These are phyloP conservation scores for Mediolabrus comicus DNA, from an alignment of 108 stramenopile genomes.

Conservation along the genomic window DNA sequence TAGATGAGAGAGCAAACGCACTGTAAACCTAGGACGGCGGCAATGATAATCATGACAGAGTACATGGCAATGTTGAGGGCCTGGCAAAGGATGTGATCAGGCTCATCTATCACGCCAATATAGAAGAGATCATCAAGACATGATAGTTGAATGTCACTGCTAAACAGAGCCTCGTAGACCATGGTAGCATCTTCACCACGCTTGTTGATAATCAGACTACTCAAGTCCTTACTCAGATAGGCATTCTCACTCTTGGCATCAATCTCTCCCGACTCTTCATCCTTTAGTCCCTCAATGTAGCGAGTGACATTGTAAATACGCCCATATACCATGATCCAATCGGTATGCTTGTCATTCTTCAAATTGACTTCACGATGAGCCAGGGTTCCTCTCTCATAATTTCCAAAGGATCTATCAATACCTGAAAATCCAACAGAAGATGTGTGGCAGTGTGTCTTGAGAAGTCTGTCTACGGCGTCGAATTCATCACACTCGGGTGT, in stretches of 20 bases:
- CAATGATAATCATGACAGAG: constrained; percentile 50
- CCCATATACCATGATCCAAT: constrained; percentile 46
- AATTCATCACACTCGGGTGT: constrained; percentile 28
- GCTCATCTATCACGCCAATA: constrained; percentile 39
- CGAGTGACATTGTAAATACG: constrained; percentile 49
- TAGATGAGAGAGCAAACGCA: constrained; percentile 53
- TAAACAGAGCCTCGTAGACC: constrained; percentile 46
- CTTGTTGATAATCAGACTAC: constrained; percentile 48
- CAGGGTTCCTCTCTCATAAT: constrained; percentile 29
- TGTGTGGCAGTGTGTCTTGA: constrained; percentile 37
- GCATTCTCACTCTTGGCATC: constrained; percentile 40
- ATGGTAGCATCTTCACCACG: constrained; percentile 47
- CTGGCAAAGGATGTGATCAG: constrained; percentile 25
- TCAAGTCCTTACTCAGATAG: constrained; percentile 42
- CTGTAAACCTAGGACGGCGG: constrained; percentile 46
- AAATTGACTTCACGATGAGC: constrained; percentile 24
- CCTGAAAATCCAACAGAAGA: constrained; percentile 33
- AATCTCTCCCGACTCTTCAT: constrained; percentile 25
- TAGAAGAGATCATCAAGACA: constrained; percentile 50
- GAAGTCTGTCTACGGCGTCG: constrained; percentile 34
- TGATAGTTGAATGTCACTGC: constrained; percentile 33
- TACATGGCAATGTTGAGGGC: constrained; percentile 48
- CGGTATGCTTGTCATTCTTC: constrained; percentile 31
- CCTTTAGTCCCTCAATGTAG: constrained; percentile 33
- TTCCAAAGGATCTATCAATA: constrained; percentile 18